phyloP scores from a whole-genome alignment of 345 rosid genomes.

The Theobroma cacao region DNA sequence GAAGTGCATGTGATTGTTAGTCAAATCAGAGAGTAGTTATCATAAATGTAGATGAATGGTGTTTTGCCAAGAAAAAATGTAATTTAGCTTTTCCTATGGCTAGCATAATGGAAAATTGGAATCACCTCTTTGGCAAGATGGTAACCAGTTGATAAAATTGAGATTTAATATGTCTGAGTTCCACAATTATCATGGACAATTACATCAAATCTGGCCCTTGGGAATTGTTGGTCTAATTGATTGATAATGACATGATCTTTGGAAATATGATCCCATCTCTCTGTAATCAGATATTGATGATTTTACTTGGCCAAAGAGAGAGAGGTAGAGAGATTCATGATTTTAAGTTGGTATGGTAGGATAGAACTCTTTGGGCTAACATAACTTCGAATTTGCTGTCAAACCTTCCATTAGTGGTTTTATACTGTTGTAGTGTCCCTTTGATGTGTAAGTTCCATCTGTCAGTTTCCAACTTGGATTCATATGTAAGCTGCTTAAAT shows the following conservation, averaged over 20 bases:
- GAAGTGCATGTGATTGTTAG: neutral
- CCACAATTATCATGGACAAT: neutral
- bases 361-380: neutral
- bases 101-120: neutral
- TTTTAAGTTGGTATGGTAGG: neutral
- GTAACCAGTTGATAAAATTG: neutral
- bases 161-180: neutral
- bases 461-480: neutral
- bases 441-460: conserved; percentile 3
- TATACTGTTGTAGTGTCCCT: neutral
- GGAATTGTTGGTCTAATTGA: too few relatives aligned
- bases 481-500: neutral
- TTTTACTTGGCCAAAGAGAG: too few relatives aligned
- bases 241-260: neutral
- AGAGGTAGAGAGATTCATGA: neutral
- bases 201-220: neutral
- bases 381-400: neutral
- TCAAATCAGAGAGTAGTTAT: neutral
- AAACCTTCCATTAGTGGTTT: neutral
- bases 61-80: neutral
- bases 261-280: neutral
- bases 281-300: too few relatives aligned
- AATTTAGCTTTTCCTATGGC: neutral
- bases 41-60: neutral
- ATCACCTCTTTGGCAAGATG: neutral